Conservation (phyloP, 306 rosid species). For the Nissolia schottii region DNA sequence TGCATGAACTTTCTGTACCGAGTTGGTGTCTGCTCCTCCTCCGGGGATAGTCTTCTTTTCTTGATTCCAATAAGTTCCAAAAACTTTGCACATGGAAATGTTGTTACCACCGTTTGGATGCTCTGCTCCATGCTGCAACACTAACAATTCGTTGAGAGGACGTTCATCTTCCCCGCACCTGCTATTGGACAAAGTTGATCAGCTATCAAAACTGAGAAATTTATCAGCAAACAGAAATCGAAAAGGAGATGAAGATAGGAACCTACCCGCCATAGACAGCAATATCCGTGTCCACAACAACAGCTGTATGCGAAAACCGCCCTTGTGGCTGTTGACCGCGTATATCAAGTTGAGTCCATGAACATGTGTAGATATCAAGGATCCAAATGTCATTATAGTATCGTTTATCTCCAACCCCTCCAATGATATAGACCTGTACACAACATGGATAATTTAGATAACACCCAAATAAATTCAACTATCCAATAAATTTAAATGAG, state of each 20-base stretch:
- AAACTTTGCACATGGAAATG: constrained; percentile 56
- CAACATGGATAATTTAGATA: background rate
- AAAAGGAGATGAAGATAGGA: background rate
- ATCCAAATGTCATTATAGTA: constrained; percentile 80
- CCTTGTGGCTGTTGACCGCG: constrained; percentile 71
- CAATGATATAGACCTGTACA: constrained; percentile 63
- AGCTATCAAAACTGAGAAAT: background rate
- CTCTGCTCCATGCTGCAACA: constrained; percentile 68
- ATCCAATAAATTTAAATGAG: background rate
- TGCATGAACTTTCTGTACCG: constrained; percentile 32
- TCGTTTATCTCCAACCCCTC: constrained; percentile 80
- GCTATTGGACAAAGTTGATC: background rate
- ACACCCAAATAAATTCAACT: background rate
- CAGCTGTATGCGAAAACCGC: constrained; percentile 81
- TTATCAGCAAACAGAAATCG: background rate
- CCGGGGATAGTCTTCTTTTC: constrained; percentile 40
- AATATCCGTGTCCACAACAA: constrained; percentile 55
- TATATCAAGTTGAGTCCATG: constrained; percentile 61
- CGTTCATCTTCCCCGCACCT: constrained; percentile 89
- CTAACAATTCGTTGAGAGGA: constrained; percentile 69
- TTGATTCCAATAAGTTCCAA: constrained; percentile 54
- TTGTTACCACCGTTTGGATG: constrained; percentile 52
- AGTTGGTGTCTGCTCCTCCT: constrained; percentile 25
- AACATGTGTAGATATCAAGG: constrained; percentile 58
- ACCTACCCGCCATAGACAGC: constrained; percentile 72